Evolutionary conservation across 108 stramenopile species (phyloP).

Genomic region (Nitzschia putrida): DNA sequence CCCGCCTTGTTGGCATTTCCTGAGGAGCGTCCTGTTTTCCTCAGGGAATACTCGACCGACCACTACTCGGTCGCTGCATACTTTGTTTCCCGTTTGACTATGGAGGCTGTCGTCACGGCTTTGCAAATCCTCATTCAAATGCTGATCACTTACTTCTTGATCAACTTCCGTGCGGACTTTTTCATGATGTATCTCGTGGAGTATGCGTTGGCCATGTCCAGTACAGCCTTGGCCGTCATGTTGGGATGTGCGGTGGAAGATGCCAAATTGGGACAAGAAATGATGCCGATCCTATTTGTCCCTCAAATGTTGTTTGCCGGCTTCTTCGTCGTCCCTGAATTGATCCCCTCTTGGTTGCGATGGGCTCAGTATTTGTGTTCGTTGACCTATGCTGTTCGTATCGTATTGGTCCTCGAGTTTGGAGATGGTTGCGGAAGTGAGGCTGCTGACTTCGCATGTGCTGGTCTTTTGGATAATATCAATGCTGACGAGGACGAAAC

Average conservation of each 20-base stretch:
- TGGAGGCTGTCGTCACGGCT: conserved; percentile 53
- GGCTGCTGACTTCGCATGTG: conserved; percentile 26
- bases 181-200: conserved; percentile 42
- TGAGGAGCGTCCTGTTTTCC: conserved; percentile 85
- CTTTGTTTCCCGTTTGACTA: conserved; percentile 52
- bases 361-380: conserved; percentile 78
- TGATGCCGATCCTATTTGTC: conserved; percentile 75
- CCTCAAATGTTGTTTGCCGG: conserved; percentile 90
- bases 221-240: conserved; percentile 67
- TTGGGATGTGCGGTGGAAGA: conserved; percentile 70
- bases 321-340: conserved; percentile 63
- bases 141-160: conserved; percentile 57
- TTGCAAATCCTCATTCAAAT: conserved; percentile 41
- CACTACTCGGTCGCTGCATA: conserved; percentile 76
- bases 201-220: conserved; percentile 62
- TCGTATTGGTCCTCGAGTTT: conserved; percentile 68
- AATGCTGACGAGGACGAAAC: conserved; percentile 33
- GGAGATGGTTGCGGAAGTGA: conserved; percentile 29
- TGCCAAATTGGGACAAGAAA: conserved; percentile 63
- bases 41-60: conserved; percentile 84
- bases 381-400: conserved; percentile 64
- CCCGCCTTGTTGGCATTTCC: conserved; percentile 77
- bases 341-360: conserved; percentile 70
- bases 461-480: conserved; percentile 8
- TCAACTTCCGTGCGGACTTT: conserved; percentile 61